Evolutionary conservation across 2,329 filamentous ascomycete species (phyloP).

Genomic region (Nemania diffusa): DNA sequence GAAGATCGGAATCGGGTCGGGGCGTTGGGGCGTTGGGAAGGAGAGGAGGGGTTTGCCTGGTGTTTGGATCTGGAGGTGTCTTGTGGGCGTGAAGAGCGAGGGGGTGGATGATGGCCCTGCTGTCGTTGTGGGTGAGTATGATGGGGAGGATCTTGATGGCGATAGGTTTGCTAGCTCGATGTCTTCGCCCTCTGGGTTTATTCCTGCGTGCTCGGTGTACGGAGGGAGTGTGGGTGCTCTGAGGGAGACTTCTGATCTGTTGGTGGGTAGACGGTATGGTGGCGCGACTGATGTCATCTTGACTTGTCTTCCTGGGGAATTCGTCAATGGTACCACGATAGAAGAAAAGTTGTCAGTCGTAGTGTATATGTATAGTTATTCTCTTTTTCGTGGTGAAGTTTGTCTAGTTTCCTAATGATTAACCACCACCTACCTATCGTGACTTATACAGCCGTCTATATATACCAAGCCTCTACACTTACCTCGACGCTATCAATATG

Average conservation of each 20-base stretch:
- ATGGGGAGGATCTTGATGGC: constrained; percentile 21
- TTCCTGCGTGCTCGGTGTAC: constrained; percentile 25
- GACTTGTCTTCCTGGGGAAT: neutral
- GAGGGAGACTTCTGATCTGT: constrained; percentile 20
- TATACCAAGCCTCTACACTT: constrained; percentile 10
- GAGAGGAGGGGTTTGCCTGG: constrained; percentile 56
- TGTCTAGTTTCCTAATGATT: neutral
- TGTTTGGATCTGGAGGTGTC: constrained; percentile 61
- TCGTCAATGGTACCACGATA: neutral
- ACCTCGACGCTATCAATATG: neutral
- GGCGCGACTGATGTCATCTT: constrained; percentile 26
- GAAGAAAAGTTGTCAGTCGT: neutral
- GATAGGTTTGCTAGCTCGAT: constrained; percentile 30
- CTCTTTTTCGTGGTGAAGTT: neutral
- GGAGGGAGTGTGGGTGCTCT: constrained; percentile 23
- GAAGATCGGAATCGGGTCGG: constrained; percentile 56
- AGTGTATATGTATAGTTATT: neutral
- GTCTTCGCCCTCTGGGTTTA: neutral
- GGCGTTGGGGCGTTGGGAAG: constrained; percentile 48
- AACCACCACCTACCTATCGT: neutral
- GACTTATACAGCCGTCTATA: constrained; percentile 17
- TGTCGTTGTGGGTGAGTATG: neutral
- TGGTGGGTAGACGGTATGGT: constrained; percentile 8
- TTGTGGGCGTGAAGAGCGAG: constrained; percentile 54
- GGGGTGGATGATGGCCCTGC: neutral